phyloP scores from a whole-genome alignment of 108 stramenopile genomes.

The Nannochloropsis oceanica region DNA sequence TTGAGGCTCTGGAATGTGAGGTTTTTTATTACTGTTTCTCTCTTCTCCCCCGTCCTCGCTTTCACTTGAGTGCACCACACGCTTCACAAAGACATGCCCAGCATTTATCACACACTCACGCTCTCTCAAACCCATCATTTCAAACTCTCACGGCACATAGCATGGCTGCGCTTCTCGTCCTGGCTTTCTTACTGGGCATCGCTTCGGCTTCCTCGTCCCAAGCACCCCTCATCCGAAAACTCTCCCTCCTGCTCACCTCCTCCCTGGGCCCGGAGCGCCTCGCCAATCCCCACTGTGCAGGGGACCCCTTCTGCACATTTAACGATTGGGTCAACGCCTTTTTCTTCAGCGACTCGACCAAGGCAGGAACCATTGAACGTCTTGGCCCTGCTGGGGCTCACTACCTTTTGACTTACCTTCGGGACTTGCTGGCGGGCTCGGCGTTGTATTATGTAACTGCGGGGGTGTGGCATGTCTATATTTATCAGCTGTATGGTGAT shows the following conservation, averaged over 20 bases:
- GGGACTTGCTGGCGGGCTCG: constrained; percentile 19
- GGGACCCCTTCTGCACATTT: background rate
- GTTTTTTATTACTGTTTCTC: too few relatives aligned
- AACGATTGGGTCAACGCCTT: background rate
- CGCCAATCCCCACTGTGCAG: background rate
- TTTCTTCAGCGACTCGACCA: background rate
- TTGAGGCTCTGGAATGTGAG: too few relatives aligned
- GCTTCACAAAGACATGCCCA: too few relatives aligned
- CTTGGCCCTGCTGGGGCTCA: constrained; percentile 20
- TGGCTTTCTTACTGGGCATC: too few relatives aligned
- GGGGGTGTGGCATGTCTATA: constrained; percentile 18
- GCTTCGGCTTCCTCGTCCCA: too few relatives aligned
- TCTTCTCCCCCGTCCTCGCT: too few relatives aligned
- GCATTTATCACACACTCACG: too few relatives aligned
- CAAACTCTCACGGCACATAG: too few relatives aligned
- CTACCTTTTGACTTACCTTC: constrained; percentile 20
- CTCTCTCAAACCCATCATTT: too few relatives aligned
- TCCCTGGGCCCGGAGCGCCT: background rate
- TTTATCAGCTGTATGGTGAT: background rate
- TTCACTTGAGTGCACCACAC: too few relatives aligned
- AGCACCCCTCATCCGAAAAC: background rate
- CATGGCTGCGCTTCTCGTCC: too few relatives aligned
- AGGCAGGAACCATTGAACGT: background rate
- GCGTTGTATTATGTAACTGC: constrained; percentile 19
- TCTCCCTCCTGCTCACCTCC: background rate